A percentile compares a stretch with the other conserved stretches of the same genome.
These are phyloP conservation scores for Rhodosorus marinus DNA, from an alignment of 23 red algal genomes.

Conservation along the genomic window DNA sequence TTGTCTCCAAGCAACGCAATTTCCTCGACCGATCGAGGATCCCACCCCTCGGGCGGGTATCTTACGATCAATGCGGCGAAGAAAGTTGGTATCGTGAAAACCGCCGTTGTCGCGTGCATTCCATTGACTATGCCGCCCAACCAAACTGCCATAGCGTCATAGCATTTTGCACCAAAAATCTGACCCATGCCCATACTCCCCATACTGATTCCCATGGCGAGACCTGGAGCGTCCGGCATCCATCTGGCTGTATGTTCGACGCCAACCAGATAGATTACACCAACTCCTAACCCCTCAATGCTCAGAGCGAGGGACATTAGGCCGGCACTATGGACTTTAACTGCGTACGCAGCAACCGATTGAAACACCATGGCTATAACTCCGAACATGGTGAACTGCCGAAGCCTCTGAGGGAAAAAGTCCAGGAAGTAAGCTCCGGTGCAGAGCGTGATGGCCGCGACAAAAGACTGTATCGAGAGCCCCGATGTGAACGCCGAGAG, in stretches of 20 bases:
- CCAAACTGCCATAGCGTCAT: not conserved
- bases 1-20: not conserved
- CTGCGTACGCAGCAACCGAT: too few relatives aligned
- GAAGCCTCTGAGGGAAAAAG: not conserved
- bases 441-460: not conserved
- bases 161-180: not conserved
- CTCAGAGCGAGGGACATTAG: not conserved
- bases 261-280: not conserved
- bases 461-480: not conserved
- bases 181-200: not conserved
- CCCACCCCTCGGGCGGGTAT: not conserved
- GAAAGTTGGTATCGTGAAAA: not conserved
- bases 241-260: not conserved
- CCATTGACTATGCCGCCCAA: not conserved
- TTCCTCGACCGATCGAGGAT: not conserved
- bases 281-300: not conserved
- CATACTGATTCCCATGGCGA: not conserved
- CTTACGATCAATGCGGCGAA: too few relatives aligned
- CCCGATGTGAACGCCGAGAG: not conserved
- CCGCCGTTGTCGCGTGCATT: not conserved
- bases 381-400: not conserved
- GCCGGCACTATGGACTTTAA: not conserved
- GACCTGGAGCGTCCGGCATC: not conserved
- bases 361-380: too few relatives aligned
- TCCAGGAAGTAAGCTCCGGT: not conserved